phyloP scores from a whole-genome alignment of 768 basidiomycete genomes.

The Gyrodon lividus region DNA sequence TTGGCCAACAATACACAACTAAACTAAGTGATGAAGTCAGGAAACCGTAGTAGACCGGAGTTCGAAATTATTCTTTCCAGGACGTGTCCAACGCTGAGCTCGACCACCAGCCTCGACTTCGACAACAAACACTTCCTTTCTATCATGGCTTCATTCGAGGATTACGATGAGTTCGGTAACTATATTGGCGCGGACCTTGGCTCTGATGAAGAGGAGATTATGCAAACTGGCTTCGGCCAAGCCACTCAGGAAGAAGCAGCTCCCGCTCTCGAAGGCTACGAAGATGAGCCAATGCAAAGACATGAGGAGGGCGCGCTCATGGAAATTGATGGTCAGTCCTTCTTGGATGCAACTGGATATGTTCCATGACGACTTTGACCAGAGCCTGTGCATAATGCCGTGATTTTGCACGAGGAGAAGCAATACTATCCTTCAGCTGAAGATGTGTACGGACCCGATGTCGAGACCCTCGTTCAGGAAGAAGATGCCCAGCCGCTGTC shows the following conservation, averaged over 20 bases:
- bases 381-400: conserved; percentile 81
- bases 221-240: conserved; percentile 49
- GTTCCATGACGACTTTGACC: conserved; percentile 10
- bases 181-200: conserved; percentile 95
- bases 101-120: conserved; percentile 7
- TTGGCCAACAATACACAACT: background rate
- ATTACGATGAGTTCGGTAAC: conserved; percentile 95
- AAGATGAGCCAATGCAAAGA: conserved; percentile 61
- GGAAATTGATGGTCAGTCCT: conserved; percentile 74
- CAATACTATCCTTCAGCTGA: conserved; percentile 94
- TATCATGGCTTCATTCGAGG: conserved; percentile 61
- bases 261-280: conserved; percentile 79
- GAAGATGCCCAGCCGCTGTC: conserved; percentile 95
- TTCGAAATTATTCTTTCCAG: conserved; percentile 31
- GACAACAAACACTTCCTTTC: background rate
- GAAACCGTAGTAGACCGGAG: conserved; percentile 23
- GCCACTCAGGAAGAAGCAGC: conserved; percentile 36
- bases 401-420: conserved; percentile 94
- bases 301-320: conserved; percentile 68
- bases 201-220: conserved; percentile 71
- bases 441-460: conserved; percentile 90
- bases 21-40: background rate
- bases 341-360: background rate
- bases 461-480: conserved; percentile 96
- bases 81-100: conserved; percentile 21